Base-by-base conservation (phyloP, 2,329 filamentous ascomycete genomes). In the Microsporum audouinii region DNA sequence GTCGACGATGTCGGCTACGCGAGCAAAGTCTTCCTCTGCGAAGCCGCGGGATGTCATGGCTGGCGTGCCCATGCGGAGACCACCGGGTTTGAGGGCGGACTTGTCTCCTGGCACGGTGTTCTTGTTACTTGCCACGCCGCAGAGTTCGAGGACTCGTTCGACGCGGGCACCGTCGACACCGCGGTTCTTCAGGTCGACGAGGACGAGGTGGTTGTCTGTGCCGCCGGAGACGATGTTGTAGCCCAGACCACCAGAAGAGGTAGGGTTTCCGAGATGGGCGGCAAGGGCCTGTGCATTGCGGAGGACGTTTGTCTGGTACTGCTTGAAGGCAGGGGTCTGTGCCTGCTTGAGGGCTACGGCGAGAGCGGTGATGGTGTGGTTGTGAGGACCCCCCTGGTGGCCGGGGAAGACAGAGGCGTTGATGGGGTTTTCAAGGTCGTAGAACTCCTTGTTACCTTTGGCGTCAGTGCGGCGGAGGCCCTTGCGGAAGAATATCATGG, bases 401-500 rank as follows among this genome's bases (percentile, higher is more conserved):
- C 94, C 94, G 61, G 94, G 94, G 85, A 99, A 99, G 75, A 99
- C 94, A 62, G 94, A 97, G 77, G 95, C 91, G 81, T 99, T 99
- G 82, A 99, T 99, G 61, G 91, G 89, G 69, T 86, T 84, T 81
- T 99, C 94, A 38, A 99, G 84, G 71, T 99, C 91, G 75, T 96
- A 99, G 70, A 91, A 80, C 58, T 82, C 87, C 80, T 92, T 84
- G 79, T 96, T 92, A 71, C 91, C 91, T 64, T 88, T 86, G 84
- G 96, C 96, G 73, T 97, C 89, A 60, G 88, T 88, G 71, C 88
- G 90, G 71, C 92, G 88, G 64, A 96, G 87, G 65, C 94, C 94
- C 82, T 95, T 96, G 78, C 94, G 89, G 86, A 91, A 99, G 85
- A 99, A 99, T 80, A 99, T 99, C 94, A 99, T 99, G 74, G 94